phyloP scores from a whole-genome alignment of 148 eudicot genomes.

The Amaranthus palmeri region DNA sequence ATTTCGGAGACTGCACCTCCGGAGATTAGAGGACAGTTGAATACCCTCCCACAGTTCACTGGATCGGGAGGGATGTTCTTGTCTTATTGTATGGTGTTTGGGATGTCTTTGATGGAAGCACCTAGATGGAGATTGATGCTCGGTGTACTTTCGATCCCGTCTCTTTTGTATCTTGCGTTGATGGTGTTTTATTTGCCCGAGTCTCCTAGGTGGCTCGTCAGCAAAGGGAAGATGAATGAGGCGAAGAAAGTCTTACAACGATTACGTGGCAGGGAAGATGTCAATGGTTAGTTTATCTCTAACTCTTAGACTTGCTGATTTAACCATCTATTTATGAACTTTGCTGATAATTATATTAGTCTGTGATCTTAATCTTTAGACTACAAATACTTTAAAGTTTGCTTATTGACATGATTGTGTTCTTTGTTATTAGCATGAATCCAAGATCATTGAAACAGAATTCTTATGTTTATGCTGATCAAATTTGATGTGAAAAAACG shows the following conservation, averaged over 20 bases:
- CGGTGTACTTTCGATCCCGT: slow-evolving; percentile 72
- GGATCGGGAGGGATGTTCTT: slow-evolving; percentile 82
- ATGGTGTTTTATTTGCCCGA: slow-evolving; percentile 70
- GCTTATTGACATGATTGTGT: slow-evolving; percentile 3
- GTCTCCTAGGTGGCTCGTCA: slow-evolving; percentile 98
- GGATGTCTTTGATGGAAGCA: slow-evolving; percentile 65
- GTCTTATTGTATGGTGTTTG: slow-evolving; percentile 82
- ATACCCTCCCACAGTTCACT: slow-evolving; percentile 88
- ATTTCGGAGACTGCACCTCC: slow-evolving; percentile 93
- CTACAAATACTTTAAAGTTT: neutral
- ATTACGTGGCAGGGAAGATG: slow-evolving; percentile 77
- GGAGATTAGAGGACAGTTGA: slow-evolving; percentile 75
- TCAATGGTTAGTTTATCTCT: slow-evolving; percentile 46
- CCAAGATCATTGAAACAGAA: neutral
- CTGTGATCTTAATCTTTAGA: neutral
- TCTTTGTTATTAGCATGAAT: neutral
- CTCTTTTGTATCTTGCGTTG: slow-evolving; percentile 49
- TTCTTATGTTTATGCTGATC: neutral
- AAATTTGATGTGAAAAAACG: neutral
- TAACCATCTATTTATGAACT: neutral
- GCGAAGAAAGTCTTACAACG: slow-evolving; percentile 67
- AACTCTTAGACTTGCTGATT: neutral
- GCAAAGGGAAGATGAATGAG: slow-evolving; percentile 83
- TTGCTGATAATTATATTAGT: slow-evolving; percentile 1
- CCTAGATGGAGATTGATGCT: slow-evolving; percentile 96